A percentile compares a stretch with the other conserved stretches of the same genome.
Evolutionary conservation across 2,329 filamentous ascomycete genomes (phyloP).

Genomic region (Fusarium sp.): DNA sequence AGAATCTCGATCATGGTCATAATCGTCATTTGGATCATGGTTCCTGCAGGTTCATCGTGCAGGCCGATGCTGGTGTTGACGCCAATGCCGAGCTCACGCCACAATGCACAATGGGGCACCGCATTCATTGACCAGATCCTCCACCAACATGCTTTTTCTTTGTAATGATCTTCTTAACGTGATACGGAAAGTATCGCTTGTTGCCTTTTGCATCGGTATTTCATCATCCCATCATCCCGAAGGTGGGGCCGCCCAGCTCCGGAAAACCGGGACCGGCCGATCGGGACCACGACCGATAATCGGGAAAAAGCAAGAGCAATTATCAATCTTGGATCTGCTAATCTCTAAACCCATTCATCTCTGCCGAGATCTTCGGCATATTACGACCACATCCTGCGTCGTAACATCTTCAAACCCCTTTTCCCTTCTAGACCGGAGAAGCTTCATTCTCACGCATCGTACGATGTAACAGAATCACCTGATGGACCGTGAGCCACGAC

Average conservation of each 20-base stretch:
- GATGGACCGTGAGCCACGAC: conserved; percentile 25
- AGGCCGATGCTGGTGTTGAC: background rate
- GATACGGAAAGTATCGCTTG: background rate
- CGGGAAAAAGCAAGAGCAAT: background rate
- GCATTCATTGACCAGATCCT: background rate
- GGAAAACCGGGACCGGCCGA: conserved; percentile 2
- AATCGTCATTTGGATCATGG: background rate
- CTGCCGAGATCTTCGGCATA: background rate
- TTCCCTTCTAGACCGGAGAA: conserved; percentile 12
- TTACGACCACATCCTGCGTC: background rate
- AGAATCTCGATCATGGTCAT: background rate
- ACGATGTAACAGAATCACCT: conserved; percentile 32
- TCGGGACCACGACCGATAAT: background rate
- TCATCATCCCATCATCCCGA: background rate
- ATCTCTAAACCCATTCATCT: background rate
- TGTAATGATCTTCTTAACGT: background rate
- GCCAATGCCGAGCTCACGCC: background rate
- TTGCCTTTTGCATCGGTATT: background rate
- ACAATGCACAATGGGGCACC: background rate
- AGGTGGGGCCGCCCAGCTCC: conserved; percentile 6
- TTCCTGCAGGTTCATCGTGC: conserved; percentile 14
- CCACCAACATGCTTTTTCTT: background rate
- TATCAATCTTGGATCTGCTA: background rate
- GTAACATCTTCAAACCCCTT: background rate
- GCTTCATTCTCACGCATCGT: conserved; percentile 20